Conservation (phyloP, 768 basidiomycete genomes). For the Leccinum longicurvipes region DNA sequence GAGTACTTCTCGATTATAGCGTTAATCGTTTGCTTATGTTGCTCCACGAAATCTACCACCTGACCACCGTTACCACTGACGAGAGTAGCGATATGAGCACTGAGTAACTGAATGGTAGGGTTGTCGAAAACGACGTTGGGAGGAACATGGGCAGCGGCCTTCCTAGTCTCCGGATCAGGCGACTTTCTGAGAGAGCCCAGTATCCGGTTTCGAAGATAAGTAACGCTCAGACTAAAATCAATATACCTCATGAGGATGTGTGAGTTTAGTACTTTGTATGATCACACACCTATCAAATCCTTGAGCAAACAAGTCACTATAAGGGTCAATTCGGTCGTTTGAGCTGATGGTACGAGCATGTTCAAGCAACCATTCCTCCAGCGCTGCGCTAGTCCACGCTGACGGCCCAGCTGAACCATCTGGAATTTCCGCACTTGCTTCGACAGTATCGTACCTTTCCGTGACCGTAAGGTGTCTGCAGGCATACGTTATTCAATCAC, state of each 20-base stretch:
- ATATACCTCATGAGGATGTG: neutral
- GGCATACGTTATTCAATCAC: neutral
- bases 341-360: conserved; percentile 20
- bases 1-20: conserved; percentile 42
- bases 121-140: conserved; percentile 35
- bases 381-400: conserved; percentile 19
- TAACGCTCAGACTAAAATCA: conserved; percentile 26
- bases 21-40: conserved; percentile 28
- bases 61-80: conserved; percentile 1
- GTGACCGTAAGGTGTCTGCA: neutral
- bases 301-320: conserved; percentile 30
- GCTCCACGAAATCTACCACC: neutral
- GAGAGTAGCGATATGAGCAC: conserved; percentile 18
- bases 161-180: conserved; percentile 24
- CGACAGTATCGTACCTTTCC: conserved; percentile 33
- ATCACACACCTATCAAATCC: conserved; percentile 37
- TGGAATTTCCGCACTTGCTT: conserved; percentile 20
- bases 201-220: conserved; percentile 26
- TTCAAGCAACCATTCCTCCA: conserved; percentile 29
- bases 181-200: conserved; percentile 30
- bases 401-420: conserved; percentile 21
- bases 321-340: conserved; percentile 3
- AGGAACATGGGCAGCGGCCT: conserved; percentile 25
- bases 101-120: conserved; percentile 39
- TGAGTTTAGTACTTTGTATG: neutral